phyloP scores from a whole-genome alignment of 768 basidiomycete genomes.

The Astraeus odoratus region DNA sequence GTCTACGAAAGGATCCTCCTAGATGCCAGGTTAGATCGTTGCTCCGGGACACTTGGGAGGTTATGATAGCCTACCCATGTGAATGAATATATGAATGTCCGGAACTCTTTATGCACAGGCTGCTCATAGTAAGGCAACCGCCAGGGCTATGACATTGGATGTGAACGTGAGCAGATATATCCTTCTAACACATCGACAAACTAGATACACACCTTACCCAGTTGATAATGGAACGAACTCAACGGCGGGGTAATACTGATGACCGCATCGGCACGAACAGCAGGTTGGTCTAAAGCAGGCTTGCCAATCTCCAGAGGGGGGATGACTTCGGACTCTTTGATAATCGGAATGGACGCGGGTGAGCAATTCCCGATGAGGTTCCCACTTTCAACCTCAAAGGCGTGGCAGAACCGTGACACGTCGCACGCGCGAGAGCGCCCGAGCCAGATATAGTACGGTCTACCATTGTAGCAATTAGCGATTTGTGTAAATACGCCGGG shows the following conservation, averaged over 20 bases:
- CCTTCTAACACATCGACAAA: not conserved
- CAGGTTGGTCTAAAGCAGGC: conserved; percentile 23
- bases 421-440: conserved; percentile 60
- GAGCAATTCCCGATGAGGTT: conserved; percentile 49
- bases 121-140: conserved; percentile 66
- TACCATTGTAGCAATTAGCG: conserved; percentile 15
- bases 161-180: not conserved
- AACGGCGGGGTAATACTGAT: conserved; percentile 49
- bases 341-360: conserved; percentile 28
- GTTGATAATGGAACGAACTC: conserved; percentile 59
- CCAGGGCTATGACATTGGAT: conserved; percentile 39
- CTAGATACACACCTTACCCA: conserved; percentile 41
- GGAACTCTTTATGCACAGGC: conserved; percentile 59
- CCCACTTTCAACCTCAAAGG: conserved; percentile 58
- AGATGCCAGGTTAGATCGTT: conserved; percentile 3
- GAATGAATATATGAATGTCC: conserved; percentile 59
- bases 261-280: conserved; percentile 21
- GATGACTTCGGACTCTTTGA: conserved; percentile 30
- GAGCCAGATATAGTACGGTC: conserved; percentile 71
- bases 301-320: conserved; percentile 39
- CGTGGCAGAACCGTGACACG: conserved; percentile 46
- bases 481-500: conserved; percentile 1
- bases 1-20: conserved; percentile 74
- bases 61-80: conserved; percentile 40
- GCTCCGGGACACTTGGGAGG: not conserved